Evolutionary conservation across 768 basidiomycete genomes (phyloP).

Genomic region (Boletus rufocinnamomeus): DNA sequence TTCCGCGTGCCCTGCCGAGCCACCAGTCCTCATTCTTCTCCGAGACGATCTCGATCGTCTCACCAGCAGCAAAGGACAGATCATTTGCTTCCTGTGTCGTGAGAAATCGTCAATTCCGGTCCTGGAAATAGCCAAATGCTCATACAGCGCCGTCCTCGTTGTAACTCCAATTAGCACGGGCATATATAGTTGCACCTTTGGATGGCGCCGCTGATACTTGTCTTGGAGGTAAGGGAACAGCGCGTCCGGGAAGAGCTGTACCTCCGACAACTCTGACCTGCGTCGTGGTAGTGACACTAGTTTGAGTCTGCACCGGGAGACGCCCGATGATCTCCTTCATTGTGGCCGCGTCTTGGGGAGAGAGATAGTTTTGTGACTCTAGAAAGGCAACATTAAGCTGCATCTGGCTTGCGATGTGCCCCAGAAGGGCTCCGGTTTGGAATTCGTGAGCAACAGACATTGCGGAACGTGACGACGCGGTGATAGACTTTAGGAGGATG

Average conservation of each 20-base stretch:
- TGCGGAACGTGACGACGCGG: neutral
- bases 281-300: constrained; percentile 13
- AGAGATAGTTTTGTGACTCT: constrained; percentile 54
- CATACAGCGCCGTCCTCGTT: constrained; percentile 57
- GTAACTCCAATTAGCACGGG: constrained; percentile 66
- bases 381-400: constrained; percentile 60
- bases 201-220: constrained; percentile 10
- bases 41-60: constrained; percentile 74
- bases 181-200: constrained; percentile 32
- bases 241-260: constrained; percentile 8
- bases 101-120: constrained; percentile 6
- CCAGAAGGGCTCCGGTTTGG: constrained; percentile 48
- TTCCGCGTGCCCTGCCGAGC: constrained; percentile 65
- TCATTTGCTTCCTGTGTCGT: constrained; percentile 71
- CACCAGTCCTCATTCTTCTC: constrained; percentile 90
- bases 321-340: constrained; percentile 49
- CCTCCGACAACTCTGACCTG: constrained; percentile 11
- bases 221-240: constrained; percentile 21
- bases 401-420: constrained; percentile 59
- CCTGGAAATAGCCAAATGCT: neutral
- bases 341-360: constrained; percentile 45
- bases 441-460: constrained; percentile 31
- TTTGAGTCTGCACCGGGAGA: constrained; percentile 36
- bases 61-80: constrained; percentile 73
- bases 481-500: neutral